Percentiles rank a stretch among this genome's conserved stretches.
Evolutionary conservation across 805 yeast species (phyloP).

Genomic region (Pichia ethanolica): DNA sequence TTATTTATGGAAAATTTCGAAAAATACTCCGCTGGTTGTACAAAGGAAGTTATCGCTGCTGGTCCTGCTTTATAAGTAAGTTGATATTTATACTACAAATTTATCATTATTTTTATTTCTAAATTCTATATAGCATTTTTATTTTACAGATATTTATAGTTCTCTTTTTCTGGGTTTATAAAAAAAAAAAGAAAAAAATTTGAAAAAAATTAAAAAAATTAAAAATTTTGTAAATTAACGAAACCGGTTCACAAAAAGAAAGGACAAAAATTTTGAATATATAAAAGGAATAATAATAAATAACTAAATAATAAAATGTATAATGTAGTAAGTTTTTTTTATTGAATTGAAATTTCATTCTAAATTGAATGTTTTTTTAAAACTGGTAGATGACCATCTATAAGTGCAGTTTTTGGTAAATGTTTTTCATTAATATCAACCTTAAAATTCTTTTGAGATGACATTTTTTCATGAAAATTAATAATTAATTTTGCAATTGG

Average conservation of each 20-base stretch:
- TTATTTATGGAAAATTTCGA: constrained; percentile 82
- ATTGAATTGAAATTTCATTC: background rate
- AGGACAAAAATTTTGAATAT: too few species aligned
- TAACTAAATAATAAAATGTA: too few species aligned
- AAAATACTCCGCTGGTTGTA: constrained; percentile 76
- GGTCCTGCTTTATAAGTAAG: constrained; percentile 60
- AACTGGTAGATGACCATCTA: constrained; percentile 7
- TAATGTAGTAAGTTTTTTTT: too few species aligned
- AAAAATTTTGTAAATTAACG: too few species aligned
- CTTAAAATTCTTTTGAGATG: constrained; percentile 4
- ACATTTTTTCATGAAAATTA: constrained; percentile 16
- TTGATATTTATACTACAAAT: background rate
- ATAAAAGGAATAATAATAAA: too few species aligned
- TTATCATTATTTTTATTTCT: background rate
- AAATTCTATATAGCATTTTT: background rate
- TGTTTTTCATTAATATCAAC: constrained; percentile 7
- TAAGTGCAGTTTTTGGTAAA: constrained; percentile 5
- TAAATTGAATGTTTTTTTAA: too few species aligned
- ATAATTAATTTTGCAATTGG: constrained; percentile 38
- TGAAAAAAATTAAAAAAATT: too few species aligned
- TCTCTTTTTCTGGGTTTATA: too few species aligned
- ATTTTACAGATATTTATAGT: too few species aligned
- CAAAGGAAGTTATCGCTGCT: constrained; percentile 83
- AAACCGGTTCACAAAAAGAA: too few species aligned
- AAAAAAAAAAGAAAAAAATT: too few species aligned